phyloP scores from a whole-genome alignment of 768 basidiomycete species.

The Hydnum rufescens region DNA sequence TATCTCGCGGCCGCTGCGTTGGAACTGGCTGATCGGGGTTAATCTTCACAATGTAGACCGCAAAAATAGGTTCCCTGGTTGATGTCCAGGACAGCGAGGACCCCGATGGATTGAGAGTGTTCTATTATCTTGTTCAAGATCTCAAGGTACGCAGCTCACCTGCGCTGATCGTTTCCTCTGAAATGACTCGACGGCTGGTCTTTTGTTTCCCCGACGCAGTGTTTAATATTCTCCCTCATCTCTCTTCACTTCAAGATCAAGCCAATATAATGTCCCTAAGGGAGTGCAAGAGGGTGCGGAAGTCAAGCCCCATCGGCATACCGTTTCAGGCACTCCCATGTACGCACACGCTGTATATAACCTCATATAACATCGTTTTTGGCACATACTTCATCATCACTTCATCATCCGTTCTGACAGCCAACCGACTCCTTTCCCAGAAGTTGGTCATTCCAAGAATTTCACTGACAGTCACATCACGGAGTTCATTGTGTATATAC shows the following conservation, averaged over 20 bases:
- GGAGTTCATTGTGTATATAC: too few relatives aligned
- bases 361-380: too few relatives aligned
- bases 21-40: neutral
- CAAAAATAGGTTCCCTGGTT: slow-evolving; percentile 91
- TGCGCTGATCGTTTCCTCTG: neutral
- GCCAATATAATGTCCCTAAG: slow-evolving; percentile 43
- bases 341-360: too few relatives aligned
- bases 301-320: too few relatives aligned
- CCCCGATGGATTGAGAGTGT: slow-evolving; percentile 90
- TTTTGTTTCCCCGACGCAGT: slow-evolving; percentile 29
- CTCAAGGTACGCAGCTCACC: slow-evolving; percentile 43
- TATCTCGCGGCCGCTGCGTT: neutral
- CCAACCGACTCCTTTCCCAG: too few relatives aligned
- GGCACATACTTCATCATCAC: too few relatives aligned
- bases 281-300: neutral
- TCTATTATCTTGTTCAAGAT: slow-evolving; percentile 98
- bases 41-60: slow-evolving; percentile 39
- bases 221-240: slow-evolving; percentile 94
- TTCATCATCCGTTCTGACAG: too few relatives aligned
- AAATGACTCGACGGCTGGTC: neutral
- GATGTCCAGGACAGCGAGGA: slow-evolving; percentile 96
- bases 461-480: too few relatives aligned
- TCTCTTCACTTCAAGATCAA: slow-evolving; percentile 99
- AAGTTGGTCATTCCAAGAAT: too few relatives aligned
- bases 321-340: too few relatives aligned